Evolutionary conservation across 306 rosid species (phyloP).

Genomic region (Pyrus bretschneideri): DNA sequence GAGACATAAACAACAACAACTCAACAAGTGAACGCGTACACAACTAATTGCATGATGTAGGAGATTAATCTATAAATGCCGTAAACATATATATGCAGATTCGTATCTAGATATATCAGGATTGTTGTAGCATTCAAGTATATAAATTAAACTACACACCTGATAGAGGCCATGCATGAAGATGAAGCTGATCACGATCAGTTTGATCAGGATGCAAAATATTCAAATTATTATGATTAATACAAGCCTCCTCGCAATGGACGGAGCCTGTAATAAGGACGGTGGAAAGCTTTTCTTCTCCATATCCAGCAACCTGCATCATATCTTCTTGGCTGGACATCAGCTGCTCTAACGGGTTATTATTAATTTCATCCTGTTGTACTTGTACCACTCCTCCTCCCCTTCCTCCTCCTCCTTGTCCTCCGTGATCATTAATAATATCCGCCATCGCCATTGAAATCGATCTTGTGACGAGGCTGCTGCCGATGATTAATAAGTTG

Average conservation of each 20-base stretch:
- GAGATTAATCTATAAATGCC: background rate
- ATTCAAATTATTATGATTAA: background rate
- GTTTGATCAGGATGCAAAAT: background rate
- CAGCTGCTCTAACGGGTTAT: conserved; percentile 20
- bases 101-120: too few species aligned
- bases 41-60: too few species aligned
- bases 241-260: conserved; percentile 45
- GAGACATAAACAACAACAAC: background rate
- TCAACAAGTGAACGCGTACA: background rate
- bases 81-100: too few species aligned
- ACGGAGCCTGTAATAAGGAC: conserved; percentile 82
- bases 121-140: too few species aligned
- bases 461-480: background rate
- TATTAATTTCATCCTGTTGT: background rate
- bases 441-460: background rate
- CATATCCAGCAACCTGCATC: conserved; percentile 75
- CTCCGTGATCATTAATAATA: background rate
- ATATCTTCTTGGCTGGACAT: conserved; percentile 53
- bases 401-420: too few species aligned
- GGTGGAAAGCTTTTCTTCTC: conserved; percentile 86
- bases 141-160: conserved; percentile 29
- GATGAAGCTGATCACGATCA: conserved; percentile 24
- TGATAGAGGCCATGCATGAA: conserved; percentile 68
- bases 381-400: too few species aligned
- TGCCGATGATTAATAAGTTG: background rate